Percentiles rank a stretch among this genome's conserved stretches.
Conservation (phyloP, 2,329 filamentous ascomycete genomes). For the Cladobotryum mycophilum region DNA sequence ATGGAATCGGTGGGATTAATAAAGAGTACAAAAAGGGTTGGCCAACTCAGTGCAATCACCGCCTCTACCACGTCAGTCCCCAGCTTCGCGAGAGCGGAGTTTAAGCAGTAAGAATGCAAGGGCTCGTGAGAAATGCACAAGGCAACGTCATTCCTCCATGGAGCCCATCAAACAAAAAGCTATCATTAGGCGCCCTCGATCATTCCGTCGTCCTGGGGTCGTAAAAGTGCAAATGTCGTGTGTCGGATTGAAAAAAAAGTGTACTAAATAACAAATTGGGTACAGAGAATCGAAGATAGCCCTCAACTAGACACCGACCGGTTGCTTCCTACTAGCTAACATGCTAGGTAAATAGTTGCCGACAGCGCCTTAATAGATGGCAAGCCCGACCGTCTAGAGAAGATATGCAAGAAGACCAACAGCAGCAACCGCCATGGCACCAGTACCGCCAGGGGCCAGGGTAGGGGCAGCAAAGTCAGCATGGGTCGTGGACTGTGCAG, state of each 20-base stretch:
- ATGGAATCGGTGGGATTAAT: constrained; percentile 22
- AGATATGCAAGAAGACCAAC: constrained; percentile 49
- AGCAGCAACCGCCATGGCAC: constrained; percentile 37
- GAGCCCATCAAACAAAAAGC: constrained; percentile 10
- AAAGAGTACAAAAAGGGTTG: constrained; percentile 18
- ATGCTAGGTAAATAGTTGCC: constrained; percentile 1
- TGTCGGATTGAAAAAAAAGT: constrained; percentile 18
- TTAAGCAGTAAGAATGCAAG: constrained; percentile 16
- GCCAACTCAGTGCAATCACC: constrained; percentile 16
- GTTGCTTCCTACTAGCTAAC: constrained; percentile 12
- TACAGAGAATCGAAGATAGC: constrained; percentile 26
- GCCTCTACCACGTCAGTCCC: neutral
- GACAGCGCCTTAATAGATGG: constrained; percentile 15
- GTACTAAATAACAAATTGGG: constrained; percentile 26
- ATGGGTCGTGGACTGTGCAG: constrained; percentile 25
- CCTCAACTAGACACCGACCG: constrained; percentile 11
- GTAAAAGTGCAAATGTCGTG: constrained; percentile 10
- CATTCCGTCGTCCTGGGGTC: constrained; percentile 18
- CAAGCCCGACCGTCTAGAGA: constrained; percentile 31
- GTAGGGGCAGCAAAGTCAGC: constrained; percentile 33
- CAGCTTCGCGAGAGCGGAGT: neutral
- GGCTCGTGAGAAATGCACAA: constrained; percentile 38
- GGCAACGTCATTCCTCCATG: constrained; percentile 17
- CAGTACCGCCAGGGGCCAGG: constrained; percentile 38
- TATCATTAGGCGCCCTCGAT: constrained; percentile 14